Conservation (phyloP, 2,329 filamentous ascomycete species). For the Fusarium chuoi region DNA sequence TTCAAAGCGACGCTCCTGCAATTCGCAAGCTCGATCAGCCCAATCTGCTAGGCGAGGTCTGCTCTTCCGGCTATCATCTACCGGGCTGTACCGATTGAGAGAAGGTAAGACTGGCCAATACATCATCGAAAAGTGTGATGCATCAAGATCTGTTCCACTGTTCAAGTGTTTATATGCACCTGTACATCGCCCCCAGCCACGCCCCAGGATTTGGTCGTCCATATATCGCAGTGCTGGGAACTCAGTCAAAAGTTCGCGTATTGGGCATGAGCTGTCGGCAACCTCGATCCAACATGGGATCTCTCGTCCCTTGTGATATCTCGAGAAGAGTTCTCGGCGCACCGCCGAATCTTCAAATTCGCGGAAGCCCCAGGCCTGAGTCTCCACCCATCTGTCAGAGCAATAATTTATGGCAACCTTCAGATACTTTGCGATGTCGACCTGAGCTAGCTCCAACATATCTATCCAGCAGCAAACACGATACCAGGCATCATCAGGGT, state of each 20-base stretch:
- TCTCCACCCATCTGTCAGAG: fast-evolving
- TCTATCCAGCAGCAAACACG: neutral
- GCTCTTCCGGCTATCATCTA: fast-evolving
- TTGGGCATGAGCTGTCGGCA: fast-evolving
- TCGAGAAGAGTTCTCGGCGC: fast-evolving
- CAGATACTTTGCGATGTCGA: fast-evolving
- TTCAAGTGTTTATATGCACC: fast-evolving
- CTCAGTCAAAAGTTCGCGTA: neutral
- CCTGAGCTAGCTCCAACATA: fast-evolving
- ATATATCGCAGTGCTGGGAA: neutral
- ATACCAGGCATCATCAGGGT: neutral
- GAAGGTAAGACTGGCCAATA: neutral
- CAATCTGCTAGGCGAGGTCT: neutral
- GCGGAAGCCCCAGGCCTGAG: fast-evolving
- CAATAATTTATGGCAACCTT: fast-evolving
- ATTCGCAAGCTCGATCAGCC: neutral
- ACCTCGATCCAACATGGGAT: neutral
- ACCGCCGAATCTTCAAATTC: fast-evolving
- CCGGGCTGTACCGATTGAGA: fast-evolving
- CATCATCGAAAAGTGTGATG: neutral
- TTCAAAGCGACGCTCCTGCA: neutral
- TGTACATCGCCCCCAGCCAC: neutral
- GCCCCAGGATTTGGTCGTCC: neutral
- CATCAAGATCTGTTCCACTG: fast-evolving
- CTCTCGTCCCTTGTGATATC: neutral